Conservation (phyloP, 1,284 basidiomycete species). For the Hymenochaete sp. region DNA sequence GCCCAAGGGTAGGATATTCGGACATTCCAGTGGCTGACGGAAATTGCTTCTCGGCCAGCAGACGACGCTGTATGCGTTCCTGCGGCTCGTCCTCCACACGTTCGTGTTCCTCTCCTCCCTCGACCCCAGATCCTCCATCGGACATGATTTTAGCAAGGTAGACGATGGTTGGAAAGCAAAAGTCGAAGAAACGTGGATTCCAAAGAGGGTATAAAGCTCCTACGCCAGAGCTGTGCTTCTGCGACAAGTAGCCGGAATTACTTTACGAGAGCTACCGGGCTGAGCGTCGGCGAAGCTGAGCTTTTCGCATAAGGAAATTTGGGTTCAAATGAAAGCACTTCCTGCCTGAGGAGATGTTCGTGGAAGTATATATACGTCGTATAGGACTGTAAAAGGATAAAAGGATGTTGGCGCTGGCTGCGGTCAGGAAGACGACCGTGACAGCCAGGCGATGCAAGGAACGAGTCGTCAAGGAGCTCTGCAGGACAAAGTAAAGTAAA, state of each 20-base stretch:
- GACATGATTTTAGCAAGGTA: conserved; percentile 2
- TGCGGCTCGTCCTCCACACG: neutral
- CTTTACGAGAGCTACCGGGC: neutral
- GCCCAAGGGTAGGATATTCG: conserved; percentile 7
- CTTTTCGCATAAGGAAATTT: conserved; percentile 8
- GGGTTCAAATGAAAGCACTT: too few species aligned
- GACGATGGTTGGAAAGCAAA: neutral
- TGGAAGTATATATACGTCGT: too few species aligned
- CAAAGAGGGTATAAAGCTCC: neutral
- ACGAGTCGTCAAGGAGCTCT: too few species aligned
- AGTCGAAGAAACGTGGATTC: neutral
- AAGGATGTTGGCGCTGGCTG: too few species aligned
- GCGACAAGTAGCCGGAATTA: neutral
- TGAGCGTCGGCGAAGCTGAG: conserved; percentile 2
- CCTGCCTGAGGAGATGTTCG: too few species aligned
- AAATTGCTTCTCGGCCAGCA: neutral
- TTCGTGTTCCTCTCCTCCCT: neutral
- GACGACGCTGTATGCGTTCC: neutral
- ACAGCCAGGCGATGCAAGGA: too few species aligned
- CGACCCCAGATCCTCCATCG: conserved; percentile 2
- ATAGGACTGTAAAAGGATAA: too few species aligned
- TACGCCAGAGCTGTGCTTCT: conserved; percentile 3
- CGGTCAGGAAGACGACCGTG: too few species aligned
- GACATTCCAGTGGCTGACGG: conserved; percentile 1
- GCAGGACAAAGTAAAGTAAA: too few species aligned